These are phyloP conservation scores for Penicillium canescens DNA, from an alignment of 495 filamentous ascomycete genomes.

Conservation along the genomic window DNA sequence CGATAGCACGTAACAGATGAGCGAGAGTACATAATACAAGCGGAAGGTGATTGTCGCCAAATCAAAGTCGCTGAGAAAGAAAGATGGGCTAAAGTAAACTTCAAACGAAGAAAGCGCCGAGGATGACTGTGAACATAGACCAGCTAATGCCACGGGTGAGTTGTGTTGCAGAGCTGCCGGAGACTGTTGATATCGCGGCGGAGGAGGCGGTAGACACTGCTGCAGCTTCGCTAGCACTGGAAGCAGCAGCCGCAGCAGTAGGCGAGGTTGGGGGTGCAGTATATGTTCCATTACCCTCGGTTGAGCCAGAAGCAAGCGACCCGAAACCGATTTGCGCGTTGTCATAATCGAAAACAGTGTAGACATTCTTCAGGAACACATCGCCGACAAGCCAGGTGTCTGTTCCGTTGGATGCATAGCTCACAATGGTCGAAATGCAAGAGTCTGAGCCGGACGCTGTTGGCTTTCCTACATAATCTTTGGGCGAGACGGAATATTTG, in stretches of 20 bases:
- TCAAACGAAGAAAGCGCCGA: conserved; percentile 14
- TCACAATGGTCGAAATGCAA: conserved; percentile 67
- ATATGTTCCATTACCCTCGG: conserved; percentile 18
- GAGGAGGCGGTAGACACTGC: neutral
- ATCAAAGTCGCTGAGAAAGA: conserved; percentile 2
- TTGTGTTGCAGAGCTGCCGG: conserved; percentile 11
- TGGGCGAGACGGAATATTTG: conserved; percentile 62
- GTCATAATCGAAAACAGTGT: conserved; percentile 76
- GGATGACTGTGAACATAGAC: conserved; percentile 10
- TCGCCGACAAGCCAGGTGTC: conserved; percentile 77
- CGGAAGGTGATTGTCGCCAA: conserved; percentile 2
- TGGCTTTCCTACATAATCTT: conserved; percentile 65
- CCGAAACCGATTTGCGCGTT: conserved; percentile 43
- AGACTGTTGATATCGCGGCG: conserved; percentile 1
- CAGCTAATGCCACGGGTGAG: conserved; percentile 10
- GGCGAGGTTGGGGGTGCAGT: conserved; percentile 9
- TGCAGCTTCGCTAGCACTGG: conserved; percentile 4
- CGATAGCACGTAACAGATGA: neutral
- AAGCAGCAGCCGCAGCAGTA: conserved; percentile 8
- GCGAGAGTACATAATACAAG: conserved; percentile 1
- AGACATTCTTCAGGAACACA: conserved; percentile 89
- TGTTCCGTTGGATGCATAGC: conserved; percentile 44
- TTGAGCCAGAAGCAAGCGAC: conserved; percentile 13
- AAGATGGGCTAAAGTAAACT: conserved; percentile 1
- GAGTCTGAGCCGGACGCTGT: conserved; percentile 26